Evolutionary conservation across 2,329 filamentous ascomycete genomes (phyloP).

Genomic region (Botrytis porri): DNA sequence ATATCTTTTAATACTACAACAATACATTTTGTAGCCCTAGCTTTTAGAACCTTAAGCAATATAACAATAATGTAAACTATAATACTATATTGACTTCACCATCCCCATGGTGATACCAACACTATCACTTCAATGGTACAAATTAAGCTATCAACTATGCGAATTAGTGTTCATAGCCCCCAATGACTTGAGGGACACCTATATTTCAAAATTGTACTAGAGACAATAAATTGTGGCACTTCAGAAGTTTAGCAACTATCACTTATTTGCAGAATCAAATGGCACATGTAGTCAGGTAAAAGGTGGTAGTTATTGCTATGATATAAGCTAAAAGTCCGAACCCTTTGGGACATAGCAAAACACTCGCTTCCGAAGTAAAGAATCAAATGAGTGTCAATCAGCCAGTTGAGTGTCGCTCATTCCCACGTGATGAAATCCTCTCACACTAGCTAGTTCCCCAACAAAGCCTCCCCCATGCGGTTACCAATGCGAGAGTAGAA

Average conservation of each 20-base stretch:
- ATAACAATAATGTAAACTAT: no score
- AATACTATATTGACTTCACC: no score
- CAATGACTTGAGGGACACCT: fast-evolving
- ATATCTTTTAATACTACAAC: no score
- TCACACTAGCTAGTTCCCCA: neutral
- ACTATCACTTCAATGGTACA: neutral
- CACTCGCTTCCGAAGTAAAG: neutral
- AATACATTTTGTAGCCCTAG: no score
- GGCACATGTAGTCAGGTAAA: neutral
- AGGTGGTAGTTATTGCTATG: neutral
- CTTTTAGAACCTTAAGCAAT: no score
- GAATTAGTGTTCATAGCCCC: neutral
- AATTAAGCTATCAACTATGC: neutral
- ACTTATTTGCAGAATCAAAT: neutral
- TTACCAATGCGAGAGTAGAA: neutral
- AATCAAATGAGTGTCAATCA: neutral
- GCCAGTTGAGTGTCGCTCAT: neutral
- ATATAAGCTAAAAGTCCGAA: neutral
- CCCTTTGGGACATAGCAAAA: neutral
- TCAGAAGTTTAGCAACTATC: neutral
- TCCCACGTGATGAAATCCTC: neutral
- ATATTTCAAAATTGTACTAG: neutral
- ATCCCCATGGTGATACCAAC: no score
- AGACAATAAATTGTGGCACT: neutral
- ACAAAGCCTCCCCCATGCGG: neutral